Conservation (phyloP, 2,329 filamentous ascomycete genomes). For the Nannizziopsis arthrosporioides region DNA sequence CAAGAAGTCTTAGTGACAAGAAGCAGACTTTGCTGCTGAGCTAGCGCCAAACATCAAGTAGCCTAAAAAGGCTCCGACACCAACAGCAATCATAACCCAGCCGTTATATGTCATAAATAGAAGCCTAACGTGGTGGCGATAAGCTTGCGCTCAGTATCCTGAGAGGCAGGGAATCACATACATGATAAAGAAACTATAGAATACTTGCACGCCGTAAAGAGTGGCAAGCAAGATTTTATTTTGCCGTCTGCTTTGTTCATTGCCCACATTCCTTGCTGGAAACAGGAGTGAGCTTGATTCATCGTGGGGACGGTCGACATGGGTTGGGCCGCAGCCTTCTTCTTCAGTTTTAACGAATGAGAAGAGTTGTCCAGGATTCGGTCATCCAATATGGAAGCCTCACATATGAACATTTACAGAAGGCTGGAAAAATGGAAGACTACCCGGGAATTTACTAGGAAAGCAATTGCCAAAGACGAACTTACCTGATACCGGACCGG, state of each 20-base stretch:
- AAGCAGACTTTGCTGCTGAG: conserved; percentile 68
- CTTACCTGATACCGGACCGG: conserved; percentile 9
- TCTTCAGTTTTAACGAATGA: conserved; percentile 1
- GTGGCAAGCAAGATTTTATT: conserved; percentile 67
- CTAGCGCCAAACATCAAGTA: conserved; percentile 70
- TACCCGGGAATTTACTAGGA: background rate
- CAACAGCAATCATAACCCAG: conserved; percentile 89
- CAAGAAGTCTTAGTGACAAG: conserved; percentile 58
- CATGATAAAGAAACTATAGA: conserved; percentile 99
- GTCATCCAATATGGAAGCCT: background rate
- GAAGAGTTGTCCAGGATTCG: conserved; percentile 1
- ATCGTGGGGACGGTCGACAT: background rate
- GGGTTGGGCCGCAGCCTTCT: background rate
- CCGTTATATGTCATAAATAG: conserved; percentile 99
- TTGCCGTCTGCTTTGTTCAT: conserved; percentile 47
- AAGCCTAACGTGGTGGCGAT: conserved; percentile 49
- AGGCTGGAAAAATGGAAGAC: background rate
- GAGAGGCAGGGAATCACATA: conserved; percentile 43
- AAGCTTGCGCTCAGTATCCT: background rate
- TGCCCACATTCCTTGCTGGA: conserved; percentile 59
- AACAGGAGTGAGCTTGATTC: conserved; percentile 58
- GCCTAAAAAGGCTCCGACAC: conserved; percentile 76
- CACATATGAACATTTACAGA: background rate
- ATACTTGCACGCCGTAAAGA: conserved; percentile 86
- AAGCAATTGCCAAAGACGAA: background rate